A percentile compares a stretch with the other conserved stretches of the same genome.
phyloP scores from a whole-genome alignment of 768 basidiomycete genomes.

The Gyrodon lividus region DNA sequence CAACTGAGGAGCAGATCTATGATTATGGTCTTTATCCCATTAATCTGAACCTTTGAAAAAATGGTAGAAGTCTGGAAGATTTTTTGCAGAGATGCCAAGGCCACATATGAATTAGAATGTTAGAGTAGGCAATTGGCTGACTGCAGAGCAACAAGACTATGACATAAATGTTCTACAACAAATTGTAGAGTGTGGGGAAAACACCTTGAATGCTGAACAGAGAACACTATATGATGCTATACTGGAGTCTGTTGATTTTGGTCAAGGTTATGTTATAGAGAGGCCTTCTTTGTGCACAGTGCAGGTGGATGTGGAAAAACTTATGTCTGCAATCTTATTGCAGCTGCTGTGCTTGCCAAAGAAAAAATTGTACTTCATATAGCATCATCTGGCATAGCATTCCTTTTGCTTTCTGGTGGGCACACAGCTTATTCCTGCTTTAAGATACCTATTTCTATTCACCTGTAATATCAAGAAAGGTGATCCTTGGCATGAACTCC shows the following conservation, averaged over 20 bases:
- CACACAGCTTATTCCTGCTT: slow-evolving; percentile 47
- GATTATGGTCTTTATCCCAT: slow-evolving; percentile 45
- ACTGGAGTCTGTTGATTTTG: slow-evolving; percentile 21
- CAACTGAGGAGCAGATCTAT: slow-evolving; percentile 33
- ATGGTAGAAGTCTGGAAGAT: slow-evolving; percentile 6
- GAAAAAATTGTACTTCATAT: slow-evolving; percentile 43
- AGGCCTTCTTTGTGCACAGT: slow-evolving; percentile 40
- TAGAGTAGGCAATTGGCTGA: slow-evolving; percentile 12
- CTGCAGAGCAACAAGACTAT: slow-evolving; percentile 7
- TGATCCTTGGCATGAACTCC: slow-evolving; percentile 29
- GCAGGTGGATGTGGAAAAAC: slow-evolving; percentile 48
- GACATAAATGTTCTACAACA: slow-evolving; percentile 6
- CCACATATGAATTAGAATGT: slow-evolving; percentile 15
- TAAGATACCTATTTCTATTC: slow-evolving; percentile 42
- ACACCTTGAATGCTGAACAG: slow-evolving; percentile 32
- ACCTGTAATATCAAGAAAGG: slow-evolving; percentile 37
- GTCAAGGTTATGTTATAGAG: slow-evolving; percentile 6
- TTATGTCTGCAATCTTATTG: slow-evolving; percentile 39
- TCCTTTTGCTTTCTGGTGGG: slow-evolving; percentile 42
- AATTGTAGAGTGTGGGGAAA: slow-evolving; percentile 2
- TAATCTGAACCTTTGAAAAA: slow-evolving; percentile 20
- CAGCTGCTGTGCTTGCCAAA: slow-evolving; percentile 23
- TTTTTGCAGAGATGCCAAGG: slow-evolving; percentile 19
- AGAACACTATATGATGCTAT: slow-evolving; percentile 27
- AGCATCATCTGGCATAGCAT: slow-evolving; percentile 50